Percentiles rank a stretch among this genome's conserved stretches.
These are phyloP conservation scores for Triticum dicoccoides DNA, from an alignment of 176 grass and related monocot species.

Conservation along the genomic window DNA sequence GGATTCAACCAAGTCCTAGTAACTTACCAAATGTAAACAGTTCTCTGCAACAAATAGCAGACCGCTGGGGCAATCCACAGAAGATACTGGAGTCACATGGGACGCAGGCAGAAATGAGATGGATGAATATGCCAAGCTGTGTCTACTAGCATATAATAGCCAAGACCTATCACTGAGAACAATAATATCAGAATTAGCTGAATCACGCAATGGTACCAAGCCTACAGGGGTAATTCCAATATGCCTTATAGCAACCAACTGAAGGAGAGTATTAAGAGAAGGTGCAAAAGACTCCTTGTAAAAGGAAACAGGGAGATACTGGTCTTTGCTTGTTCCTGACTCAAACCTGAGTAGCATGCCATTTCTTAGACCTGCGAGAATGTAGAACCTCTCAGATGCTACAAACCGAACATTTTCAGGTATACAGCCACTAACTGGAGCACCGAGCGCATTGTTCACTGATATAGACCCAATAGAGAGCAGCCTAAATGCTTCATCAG, in stretches of 20 bases:
- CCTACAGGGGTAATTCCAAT: slow-evolving; percentile 94
- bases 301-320: slow-evolving; percentile 38
- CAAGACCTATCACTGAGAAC: slow-evolving; percentile 94
- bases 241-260: slow-evolving; percentile 78
- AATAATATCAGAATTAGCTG: slow-evolving; percentile 76
- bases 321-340: slow-evolving; percentile 38
- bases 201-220: slow-evolving; percentile 73
- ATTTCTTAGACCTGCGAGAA: slow-evolving; percentile 94
- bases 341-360: slow-evolving; percentile 96
- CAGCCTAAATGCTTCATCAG: slow-evolving; percentile 57
- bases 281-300: slow-evolving; percentile 35
- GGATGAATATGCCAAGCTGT: slow-evolving; percentile 93
- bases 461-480: slow-evolving; percentile 64
- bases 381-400: slow-evolving; percentile 70
- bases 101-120: slow-evolving; percentile 91
- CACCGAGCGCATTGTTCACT: slow-evolving; percentile 73
- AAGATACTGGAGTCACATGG: slow-evolving; percentile 89
- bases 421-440: slow-evolving; percentile 90
- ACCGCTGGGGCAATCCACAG: slow-evolving; percentile 79
- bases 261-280: slow-evolving; percentile 49
- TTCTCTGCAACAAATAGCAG: slow-evolving; percentile 94
- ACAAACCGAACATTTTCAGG: slow-evolving; percentile 92
- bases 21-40: slow-evolving; percentile 90
- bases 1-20: slow-evolving; percentile 6
- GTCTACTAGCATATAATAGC: slow-evolving; percentile 79